Evolutionary conservation across 1,284 basidiomycete genomes (phyloP).

Genomic region (Apiotrichum laibachii): DNA sequence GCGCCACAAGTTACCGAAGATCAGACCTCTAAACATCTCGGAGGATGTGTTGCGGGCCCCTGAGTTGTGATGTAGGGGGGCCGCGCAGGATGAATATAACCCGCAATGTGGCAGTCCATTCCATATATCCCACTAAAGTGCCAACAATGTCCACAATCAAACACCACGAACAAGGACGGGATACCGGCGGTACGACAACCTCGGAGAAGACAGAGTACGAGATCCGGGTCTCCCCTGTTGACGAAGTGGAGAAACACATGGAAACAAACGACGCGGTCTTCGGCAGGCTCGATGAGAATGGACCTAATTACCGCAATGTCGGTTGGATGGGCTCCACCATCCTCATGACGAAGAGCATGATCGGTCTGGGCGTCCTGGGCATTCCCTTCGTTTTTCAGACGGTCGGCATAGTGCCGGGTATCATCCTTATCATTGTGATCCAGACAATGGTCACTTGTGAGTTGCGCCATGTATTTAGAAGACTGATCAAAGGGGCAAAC

Average conservation of each 20-base stretch:
- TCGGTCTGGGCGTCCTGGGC: constrained; percentile 38
- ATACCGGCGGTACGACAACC: not conserved
- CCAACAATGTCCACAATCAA: too few species aligned
- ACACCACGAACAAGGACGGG: too few species aligned
- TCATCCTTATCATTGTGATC: constrained; percentile 40
- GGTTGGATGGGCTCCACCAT: constrained; percentile 23
- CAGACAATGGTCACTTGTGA: constrained; percentile 40
- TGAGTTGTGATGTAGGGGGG: too few species aligned
- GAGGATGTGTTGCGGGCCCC: too few species aligned
- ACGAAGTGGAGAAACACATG: not conserved
- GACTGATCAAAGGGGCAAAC: not conserved
- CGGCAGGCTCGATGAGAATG: constrained; percentile 29
- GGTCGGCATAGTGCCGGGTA: constrained; percentile 41
- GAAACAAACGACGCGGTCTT: constrained; percentile 30
- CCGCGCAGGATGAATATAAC: too few species aligned
- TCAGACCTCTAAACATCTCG: too few species aligned
- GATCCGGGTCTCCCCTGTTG: constrained; percentile 16
- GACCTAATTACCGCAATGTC: constrained; percentile 33
- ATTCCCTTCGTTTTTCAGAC: constrained; percentile 28
- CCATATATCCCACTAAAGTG: too few species aligned
- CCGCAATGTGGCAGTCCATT: too few species aligned
- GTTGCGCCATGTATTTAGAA: not conserved
- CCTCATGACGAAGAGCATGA: constrained; percentile 29
- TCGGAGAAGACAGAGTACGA: constrained; percentile 12
- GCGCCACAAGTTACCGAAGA: too few species aligned